A percentile compares a stretch with the other conserved stretches of the same genome.
Conservation (phyloP, 257 asterid species). For the Nicotiana benthamiana region DNA sequence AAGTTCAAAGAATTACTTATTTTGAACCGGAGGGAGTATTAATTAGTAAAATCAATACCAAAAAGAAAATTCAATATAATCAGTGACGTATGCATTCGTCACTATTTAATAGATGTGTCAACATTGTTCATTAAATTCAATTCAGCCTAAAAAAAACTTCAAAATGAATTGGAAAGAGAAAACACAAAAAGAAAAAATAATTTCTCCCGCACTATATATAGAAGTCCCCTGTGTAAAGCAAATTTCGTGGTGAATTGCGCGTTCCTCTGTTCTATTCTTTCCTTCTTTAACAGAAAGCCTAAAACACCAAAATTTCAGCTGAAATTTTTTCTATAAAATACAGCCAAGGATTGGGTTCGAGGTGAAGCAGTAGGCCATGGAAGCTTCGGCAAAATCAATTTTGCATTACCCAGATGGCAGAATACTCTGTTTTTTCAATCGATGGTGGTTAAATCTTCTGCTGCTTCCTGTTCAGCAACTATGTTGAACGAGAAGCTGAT, state of each 20-base stretch:
- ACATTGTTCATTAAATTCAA: neutral
- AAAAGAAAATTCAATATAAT: neutral
- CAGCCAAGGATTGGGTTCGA: conserved; percentile 77
- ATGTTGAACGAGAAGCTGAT: conserved; percentile 46
- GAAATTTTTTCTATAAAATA: neutral
- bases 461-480: conserved; percentile 32
- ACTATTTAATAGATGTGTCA: conserved; percentile 14
- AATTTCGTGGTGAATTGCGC: neutral
- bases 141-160: too few species aligned
- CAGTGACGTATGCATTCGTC: conserved; percentile 5
- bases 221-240: neutral
- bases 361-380: conserved; percentile 68
- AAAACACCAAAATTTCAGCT: neutral
- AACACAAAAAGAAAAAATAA: neutral
- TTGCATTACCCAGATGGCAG: conserved; percentile 34
- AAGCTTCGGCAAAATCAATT: conserved; percentile 61
- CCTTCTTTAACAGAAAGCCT: neutral
- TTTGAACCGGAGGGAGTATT: too few species aligned
- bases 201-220: conserved; percentile 23
- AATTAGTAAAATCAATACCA: too few species aligned
- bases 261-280: conserved; percentile 11
- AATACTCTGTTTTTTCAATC: conserved; percentile 13
- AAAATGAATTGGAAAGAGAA: neutral
- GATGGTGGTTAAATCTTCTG: conserved; percentile 74
- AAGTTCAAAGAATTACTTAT: too few species aligned